Conservation (phyloP, 257 asterid genomes). For the Solanum lycopersicoides region DNA sequence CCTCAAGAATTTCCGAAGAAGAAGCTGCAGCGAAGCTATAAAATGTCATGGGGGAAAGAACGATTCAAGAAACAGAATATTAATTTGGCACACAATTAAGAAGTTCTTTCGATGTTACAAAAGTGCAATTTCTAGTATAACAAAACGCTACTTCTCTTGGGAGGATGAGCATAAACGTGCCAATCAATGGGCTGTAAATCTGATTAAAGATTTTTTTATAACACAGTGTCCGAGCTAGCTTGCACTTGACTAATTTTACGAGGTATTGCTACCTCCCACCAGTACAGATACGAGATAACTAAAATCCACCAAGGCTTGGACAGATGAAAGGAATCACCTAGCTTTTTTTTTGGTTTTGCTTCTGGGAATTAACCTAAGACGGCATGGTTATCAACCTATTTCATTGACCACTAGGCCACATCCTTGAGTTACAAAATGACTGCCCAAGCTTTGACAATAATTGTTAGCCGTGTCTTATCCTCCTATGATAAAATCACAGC, state of each 20-base stretch:
- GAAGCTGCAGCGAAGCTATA: constrained; percentile 37
- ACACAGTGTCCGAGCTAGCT: neutral
- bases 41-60: neutral
- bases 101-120: neutral
- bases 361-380: neutral
- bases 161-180: neutral
- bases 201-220: neutral
- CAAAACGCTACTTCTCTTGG: neutral
- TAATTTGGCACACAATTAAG: neutral
- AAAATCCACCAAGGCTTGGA: neutral
- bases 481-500: neutral
- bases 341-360: neutral
- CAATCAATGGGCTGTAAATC: neutral
- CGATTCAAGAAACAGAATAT: neutral
- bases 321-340: neutral
- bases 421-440: neutral
- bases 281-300: neutral
- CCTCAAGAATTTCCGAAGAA: constrained; percentile 48
- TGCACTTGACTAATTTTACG: neutral
- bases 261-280: neutral
- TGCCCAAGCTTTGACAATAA: neutral
- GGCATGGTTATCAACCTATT: neutral
- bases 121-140: neutral
- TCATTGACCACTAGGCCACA: neutral
- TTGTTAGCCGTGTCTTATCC: neutral